Evolutionary conservation across 2,329 filamentous ascomycete genomes (phyloP).

Genomic region (Beauveria pseudobassiana): DNA sequence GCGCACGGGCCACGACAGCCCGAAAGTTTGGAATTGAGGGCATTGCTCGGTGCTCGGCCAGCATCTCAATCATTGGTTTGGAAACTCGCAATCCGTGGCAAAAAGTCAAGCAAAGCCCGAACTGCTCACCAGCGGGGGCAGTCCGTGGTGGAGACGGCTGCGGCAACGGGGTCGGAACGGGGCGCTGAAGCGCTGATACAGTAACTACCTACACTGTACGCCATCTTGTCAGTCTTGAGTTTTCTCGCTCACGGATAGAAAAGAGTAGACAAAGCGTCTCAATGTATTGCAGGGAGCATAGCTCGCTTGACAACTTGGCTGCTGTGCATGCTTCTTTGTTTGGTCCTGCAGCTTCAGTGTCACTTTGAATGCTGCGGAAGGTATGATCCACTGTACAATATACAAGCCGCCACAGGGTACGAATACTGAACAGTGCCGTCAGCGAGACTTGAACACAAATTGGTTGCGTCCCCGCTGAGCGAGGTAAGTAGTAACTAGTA

Average conservation of each 20-base stretch:
- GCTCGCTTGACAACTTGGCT: not conserved
- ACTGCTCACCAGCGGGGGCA: not conserved
- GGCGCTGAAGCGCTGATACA: no score
- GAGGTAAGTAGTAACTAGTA: no score
- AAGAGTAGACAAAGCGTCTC: not conserved
- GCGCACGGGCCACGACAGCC: constrained; percentile 2
- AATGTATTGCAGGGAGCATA: not conserved
- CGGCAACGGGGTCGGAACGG: not conserved
- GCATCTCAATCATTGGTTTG: constrained; percentile 3
- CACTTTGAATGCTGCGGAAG: not conserved
- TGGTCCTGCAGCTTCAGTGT: not conserved
- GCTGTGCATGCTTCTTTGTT: not conserved
- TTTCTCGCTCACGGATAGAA: not conserved
- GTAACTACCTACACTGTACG: no score
- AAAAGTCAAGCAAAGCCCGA: not conserved
- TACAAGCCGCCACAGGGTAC: not conserved
- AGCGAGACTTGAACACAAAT: not conserved
- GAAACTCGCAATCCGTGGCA: not conserved
- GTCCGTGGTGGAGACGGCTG: not conserved
- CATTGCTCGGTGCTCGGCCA: not conserved
- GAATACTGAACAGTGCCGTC: not conserved
- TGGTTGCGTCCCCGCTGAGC: not conserved
- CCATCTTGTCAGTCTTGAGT: not conserved
- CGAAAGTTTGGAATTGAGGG: not conserved
- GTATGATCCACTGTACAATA: not conserved